Base-by-base conservation (phyloP, 768 basidiomycete species). In the Amylocystis lapponica region DNA sequence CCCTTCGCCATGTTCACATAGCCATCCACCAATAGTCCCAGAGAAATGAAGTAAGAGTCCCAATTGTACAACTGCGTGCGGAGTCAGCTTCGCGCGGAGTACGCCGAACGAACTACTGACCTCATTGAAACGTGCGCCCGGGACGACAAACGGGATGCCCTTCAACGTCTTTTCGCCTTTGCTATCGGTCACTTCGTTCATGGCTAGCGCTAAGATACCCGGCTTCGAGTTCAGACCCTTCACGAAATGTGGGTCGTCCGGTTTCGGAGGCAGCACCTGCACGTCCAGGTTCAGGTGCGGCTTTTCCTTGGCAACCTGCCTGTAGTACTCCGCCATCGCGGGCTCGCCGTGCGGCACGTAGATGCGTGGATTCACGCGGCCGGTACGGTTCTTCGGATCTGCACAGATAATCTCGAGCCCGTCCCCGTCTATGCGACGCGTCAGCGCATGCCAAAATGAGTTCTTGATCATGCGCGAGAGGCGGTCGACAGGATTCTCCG, bases 381-480 rank as follows among this genome's bases (percentile, higher is more conserved):
- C 85, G 3, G 90, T 89, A 25, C 96, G 81, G 64, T 98, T 98
- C 70, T 99, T 99, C 4, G 95, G 95, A 64, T 98, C 96, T 3
- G 93, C 92, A 44, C 91, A 94, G 53, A 97, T 97, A 54, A 94
- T 90, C 64, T 98, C 95, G 21, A 99, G 75, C 3, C 95, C 95
- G 43, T 97, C 93, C 1, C 92, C 93, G 59, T 99, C 96, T 54
- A 98, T 98, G 31, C 94, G 82, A 39, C 95, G 81, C 2, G 96
- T 99, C 41, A 99, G 74, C 6, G 93, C 89, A 61, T 96, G 89
- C 95, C 95, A 99, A 71, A 99, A 99, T 3, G 92, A 94, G 65
- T 93, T 81, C 62, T 83, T 85, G 67, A 97, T 97, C 95, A 98
- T 97, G 49, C 95, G 82, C 17, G 89, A 93, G 33, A 99, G 75